Conservation (phyloP, 1,284 basidiomycete species). For the Moesziomyces sp. region DNA sequence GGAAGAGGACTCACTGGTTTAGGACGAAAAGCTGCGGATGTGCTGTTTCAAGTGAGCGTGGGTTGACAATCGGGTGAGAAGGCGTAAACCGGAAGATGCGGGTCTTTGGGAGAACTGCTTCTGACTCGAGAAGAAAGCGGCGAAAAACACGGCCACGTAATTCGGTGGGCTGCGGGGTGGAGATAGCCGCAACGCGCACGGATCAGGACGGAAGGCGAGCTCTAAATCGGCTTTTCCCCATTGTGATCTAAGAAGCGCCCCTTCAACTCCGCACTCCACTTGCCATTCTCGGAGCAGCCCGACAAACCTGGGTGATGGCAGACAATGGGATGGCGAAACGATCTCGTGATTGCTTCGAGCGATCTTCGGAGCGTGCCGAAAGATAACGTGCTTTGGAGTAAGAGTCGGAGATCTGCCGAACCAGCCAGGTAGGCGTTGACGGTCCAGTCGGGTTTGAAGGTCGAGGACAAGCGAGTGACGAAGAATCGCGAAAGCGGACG, state of each 20-base stretch:
- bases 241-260: neutral
- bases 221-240: neutral
- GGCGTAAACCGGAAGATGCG: neutral
- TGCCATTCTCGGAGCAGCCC: too few relatives aligned
- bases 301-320: neutral
- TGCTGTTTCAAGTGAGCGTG: neutral
- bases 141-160: neutral
- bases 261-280: neutral
- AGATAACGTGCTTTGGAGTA: neutral
- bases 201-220: neutral
- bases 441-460: conserved; percentile 20
- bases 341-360: neutral
- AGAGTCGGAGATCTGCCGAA: neutral
- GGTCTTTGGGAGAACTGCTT: neutral
- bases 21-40: neutral
- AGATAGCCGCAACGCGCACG: neutral
- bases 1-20: neutral
- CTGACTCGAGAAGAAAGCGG: conserved; percentile 13
- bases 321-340: neutral
- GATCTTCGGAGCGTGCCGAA: neutral
- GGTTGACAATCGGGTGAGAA: neutral
- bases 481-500: neutral
- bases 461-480: neutral
- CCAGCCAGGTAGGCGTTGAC: conserved; percentile 5
- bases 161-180: neutral